Percentiles rank a stretch among this genome's conserved stretches.
phyloP scores from a whole-genome alignment of 768 basidiomycete genomes.

The Termitomyces sp. region DNA sequence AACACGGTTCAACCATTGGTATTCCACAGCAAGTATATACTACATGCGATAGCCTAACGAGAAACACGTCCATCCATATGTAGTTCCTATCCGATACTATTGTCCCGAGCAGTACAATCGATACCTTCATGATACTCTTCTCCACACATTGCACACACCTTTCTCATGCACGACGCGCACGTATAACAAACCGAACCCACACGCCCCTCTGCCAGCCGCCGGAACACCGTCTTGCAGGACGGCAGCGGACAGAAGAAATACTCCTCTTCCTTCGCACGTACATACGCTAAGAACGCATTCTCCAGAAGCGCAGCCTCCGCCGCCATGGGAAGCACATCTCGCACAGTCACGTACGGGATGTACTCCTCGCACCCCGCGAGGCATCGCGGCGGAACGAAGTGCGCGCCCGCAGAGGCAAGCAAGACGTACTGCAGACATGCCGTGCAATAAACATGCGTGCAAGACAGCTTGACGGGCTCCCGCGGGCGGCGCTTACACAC shows the following conservation, averaged over 20 bases:
- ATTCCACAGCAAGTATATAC: neutral
- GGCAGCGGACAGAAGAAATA: constrained; percentile 56
- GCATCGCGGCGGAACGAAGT: constrained; percentile 34
- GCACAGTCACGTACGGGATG: constrained; percentile 40
- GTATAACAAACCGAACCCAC: constrained; percentile 4
- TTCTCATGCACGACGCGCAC: constrained; percentile 34
- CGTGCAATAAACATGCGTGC: constrained; percentile 53
- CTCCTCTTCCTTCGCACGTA: constrained; percentile 38
- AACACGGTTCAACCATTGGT: neutral
- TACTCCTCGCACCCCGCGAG: constrained; percentile 29
- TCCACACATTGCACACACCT: constrained; percentile 40
- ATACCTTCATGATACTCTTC: constrained; percentile 41
- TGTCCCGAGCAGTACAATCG: constrained; percentile 23
- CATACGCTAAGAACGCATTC: constrained; percentile 40
- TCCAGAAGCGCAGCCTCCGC: constrained; percentile 41
- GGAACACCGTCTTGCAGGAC: constrained; percentile 49
- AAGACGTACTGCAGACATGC: constrained; percentile 48
- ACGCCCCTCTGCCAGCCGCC: constrained; percentile 16
- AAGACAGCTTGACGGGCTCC: constrained; percentile 37
- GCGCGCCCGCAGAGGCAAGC: constrained; percentile 27
- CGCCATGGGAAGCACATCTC: constrained; percentile 33
- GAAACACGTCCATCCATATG: neutral
- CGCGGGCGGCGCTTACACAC: constrained; percentile 38
- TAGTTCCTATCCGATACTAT: neutral
- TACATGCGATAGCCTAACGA: neutral